These are phyloP conservation scores for Linum lewisii DNA, from an alignment of 345 rosid genomes.

Conservation along the genomic window DNA sequence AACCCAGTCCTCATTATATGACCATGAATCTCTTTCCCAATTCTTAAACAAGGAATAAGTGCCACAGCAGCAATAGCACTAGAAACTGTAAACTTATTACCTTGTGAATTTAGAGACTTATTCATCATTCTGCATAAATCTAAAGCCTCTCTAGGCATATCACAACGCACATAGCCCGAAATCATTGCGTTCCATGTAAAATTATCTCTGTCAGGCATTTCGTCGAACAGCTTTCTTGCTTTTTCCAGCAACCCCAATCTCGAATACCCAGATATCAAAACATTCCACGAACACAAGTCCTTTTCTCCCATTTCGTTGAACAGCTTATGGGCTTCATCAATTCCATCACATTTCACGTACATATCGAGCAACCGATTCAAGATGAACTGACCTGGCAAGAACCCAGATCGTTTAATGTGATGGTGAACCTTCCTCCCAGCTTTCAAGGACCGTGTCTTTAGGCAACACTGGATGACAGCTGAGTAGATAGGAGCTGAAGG, in stretches of 20 bases:
- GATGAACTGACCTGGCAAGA: slow-evolving; percentile 51
- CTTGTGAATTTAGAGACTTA: slow-evolving; percentile 17
- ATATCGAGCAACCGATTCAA: slow-evolving; percentile 54
- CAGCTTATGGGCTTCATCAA: slow-evolving; percentile 43
- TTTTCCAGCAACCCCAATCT: slow-evolving; percentile 39
- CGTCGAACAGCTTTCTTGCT: slow-evolving; percentile 60
- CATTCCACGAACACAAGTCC: slow-evolving; percentile 80
- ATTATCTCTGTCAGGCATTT: slow-evolving; percentile 70
- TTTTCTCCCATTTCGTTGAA: slow-evolving; percentile 53
- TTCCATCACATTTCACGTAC: slow-evolving; percentile 54
- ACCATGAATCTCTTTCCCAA: slow-evolving; percentile 79
- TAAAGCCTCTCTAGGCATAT: slow-evolving; percentile 48
- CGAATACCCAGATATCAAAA: slow-evolving; percentile 54
- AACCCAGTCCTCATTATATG: slow-evolving; percentile 50
- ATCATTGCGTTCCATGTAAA: slow-evolving; percentile 92
- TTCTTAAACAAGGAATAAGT: slow-evolving; percentile 35
- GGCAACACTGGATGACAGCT: slow-evolving; percentile 48
- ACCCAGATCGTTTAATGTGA: slow-evolving; percentile 50
- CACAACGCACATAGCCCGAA: slow-evolving; percentile 52
- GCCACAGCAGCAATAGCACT: slow-evolving; percentile 73
- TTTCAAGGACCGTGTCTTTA: slow-evolving; percentile 34
- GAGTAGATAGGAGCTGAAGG: slow-evolving; percentile 67
- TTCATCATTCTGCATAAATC: slow-evolving; percentile 46
- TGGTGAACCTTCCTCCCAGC: slow-evolving; percentile 46
- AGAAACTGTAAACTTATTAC: slow-evolving; percentile 55